Percentiles rank a stretch among this genome's conserved stretches.
Evolutionary conservation across 352 stramenopile species (phyloP).

Genomic region (Pythium pyrilobum): DNA sequence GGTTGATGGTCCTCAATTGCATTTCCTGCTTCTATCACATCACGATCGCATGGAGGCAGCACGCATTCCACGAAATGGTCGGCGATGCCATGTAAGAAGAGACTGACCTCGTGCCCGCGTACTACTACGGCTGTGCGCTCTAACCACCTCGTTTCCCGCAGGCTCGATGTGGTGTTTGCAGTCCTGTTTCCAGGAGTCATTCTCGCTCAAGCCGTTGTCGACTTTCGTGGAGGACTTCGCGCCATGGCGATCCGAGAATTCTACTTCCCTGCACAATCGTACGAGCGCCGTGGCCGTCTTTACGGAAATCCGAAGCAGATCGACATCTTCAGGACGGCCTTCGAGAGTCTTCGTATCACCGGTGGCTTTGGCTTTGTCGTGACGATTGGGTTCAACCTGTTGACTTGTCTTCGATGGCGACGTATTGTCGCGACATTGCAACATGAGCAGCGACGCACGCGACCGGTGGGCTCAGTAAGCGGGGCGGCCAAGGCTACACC

Average conservation of each 20-base stretch:
- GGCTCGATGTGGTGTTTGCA: conserved; percentile 31
- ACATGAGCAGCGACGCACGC: no score
- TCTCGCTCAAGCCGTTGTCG: conserved; percentile 20
- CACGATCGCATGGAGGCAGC: conserved; percentile 27
- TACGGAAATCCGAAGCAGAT: conserved; percentile 25
- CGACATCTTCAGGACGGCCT: conserved; percentile 30
- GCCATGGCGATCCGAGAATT: conserved; percentile 27
- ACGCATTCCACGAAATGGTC: conserved; percentile 26
- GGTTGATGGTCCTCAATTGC: conserved; percentile 35
- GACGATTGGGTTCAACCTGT: conserved; percentile 27
- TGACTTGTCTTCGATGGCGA: conserved; percentile 24
- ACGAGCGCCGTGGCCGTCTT: conserved; percentile 31
- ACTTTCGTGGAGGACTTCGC: conserved; percentile 31
- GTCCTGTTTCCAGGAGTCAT: conserved; percentile 32
- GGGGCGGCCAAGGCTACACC: no score
- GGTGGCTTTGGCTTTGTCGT: conserved; percentile 18
- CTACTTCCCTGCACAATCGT: conserved; percentile 32
- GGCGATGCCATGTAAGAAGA: conserved; percentile 37
- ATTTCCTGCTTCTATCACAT: conserved; percentile 30
- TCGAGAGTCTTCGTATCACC: conserved; percentile 23
- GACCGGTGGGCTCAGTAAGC: no score
- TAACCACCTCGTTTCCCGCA: no score
- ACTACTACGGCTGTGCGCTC: no score
- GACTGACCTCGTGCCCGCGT: no score
- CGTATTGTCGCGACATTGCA: no score